Evolutionary conservation across 768 basidiomycete species (phyloP), one percentile per base, ranked within the genome.

Genomic region (Heimioporus sp.): DNA sequence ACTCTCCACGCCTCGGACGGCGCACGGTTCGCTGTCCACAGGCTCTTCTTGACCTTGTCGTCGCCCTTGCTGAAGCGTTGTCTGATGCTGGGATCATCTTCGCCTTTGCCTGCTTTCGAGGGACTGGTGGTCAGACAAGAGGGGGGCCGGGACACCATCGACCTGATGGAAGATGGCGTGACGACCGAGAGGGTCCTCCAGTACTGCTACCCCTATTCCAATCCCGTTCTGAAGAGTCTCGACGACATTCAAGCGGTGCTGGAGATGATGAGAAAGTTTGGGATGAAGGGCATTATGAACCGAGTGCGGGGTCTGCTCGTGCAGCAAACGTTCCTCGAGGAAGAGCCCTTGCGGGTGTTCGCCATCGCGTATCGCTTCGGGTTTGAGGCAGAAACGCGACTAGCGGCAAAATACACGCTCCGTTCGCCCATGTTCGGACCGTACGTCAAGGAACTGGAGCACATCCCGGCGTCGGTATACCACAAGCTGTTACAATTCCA

Each of bases 11-110:
- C 76, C 9, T 58, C 66, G 2, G 77, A 81, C 49, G 71, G 68
- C 10, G 68, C 72, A 3, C 56, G 68, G 10, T 80, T 81, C 57
- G 73, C 71, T 32, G 66, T 80, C 34, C 72, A 76, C 59, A 74
- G 70, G 41, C 52, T 73, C 40, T 70, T 76, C 34, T 56, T 82
- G 35, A 67, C 69, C 34, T 72, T 65, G 51, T 72, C 74, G 5
- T 80, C 76, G 12, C 59, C 73, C 2, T 64, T 79, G 16, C 71
- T 80, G 46, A 68, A 68, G 47, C 67, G 68, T 30, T 62, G 51
- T 42, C 55, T 68, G n/a, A 37, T 46, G 5, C 32, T 62, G 19
- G 66, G 64, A 20, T 58, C 65, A 0, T 48, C 68, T 17, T 70
- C 67, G 3, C 68, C 68, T 5, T 53, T 60, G 7, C 67, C 68